Evolutionary conservation across 176 grass and related monocot species (phyloP).

Genomic region (Triticum timopheevii): DNA sequence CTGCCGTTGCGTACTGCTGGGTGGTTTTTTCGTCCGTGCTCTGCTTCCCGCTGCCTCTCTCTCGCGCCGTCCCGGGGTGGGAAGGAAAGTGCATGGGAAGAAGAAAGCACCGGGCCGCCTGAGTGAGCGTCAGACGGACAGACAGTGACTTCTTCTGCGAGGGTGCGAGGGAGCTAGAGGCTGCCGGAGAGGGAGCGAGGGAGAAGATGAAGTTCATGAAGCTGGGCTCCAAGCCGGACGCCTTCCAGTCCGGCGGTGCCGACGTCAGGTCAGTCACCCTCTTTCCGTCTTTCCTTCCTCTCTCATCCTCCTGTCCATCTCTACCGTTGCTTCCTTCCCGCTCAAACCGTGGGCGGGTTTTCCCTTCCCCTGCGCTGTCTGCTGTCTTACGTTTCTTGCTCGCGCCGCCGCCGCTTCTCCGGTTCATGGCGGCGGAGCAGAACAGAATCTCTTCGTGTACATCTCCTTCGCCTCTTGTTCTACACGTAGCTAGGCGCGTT

Average conservation of each 20-base stretch:
- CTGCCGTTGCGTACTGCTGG: neutral
- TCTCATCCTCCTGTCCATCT: neutral
- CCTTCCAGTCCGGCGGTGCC: conserved; percentile 77
- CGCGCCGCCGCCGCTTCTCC: neutral
- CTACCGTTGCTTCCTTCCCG: neutral
- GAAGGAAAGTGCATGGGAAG: conserved; percentile 23
- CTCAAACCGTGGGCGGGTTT: neutral
- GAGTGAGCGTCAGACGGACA: neutral
- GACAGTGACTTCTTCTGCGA: neutral
- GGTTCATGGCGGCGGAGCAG: neutral
- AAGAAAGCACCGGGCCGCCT: neutral
- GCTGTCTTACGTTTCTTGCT: neutral
- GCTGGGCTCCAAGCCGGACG: conserved; percentile 94
- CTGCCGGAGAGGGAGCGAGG: neutral
- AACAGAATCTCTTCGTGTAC: neutral
- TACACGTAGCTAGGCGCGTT: neutral
- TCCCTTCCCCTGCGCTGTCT: neutral
- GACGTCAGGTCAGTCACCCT: conserved; percentile 62
- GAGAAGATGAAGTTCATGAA: conserved; percentile 98
- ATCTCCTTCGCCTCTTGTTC: neutral
- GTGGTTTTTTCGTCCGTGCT: neutral
- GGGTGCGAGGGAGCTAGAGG: too few relatives aligned
- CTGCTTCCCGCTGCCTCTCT: conserved; percentile 7
- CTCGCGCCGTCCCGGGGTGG: neutral
- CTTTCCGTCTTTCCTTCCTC: neutral